Conservation (phyloP, 225 moss, liverwort and hornwort species). For the Climacium dendroides region DNA sequence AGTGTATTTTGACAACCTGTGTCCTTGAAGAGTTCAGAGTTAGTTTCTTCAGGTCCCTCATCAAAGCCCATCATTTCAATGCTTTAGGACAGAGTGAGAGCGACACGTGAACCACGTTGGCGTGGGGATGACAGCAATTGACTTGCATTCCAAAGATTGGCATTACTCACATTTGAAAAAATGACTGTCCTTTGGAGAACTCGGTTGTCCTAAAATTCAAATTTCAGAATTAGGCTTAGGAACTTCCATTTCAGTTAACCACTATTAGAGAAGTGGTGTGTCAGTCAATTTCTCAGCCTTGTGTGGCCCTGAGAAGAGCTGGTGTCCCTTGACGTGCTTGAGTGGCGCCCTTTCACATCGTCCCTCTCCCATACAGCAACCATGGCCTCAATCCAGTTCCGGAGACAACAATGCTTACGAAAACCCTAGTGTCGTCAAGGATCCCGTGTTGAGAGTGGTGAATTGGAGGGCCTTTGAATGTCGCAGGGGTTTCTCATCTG, state of each 20-base stretch:
- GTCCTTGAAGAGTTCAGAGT: background rate
- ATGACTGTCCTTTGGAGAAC: background rate
- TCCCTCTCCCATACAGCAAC: background rate
- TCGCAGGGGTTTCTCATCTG: conserved; percentile 14
- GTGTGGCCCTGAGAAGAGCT: background rate
- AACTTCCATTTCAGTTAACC: background rate
- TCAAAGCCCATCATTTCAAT: background rate
- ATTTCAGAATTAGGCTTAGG: background rate
- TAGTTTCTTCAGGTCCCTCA: background rate
- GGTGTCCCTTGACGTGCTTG: background rate
- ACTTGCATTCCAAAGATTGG: background rate
- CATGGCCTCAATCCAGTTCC: background rate
- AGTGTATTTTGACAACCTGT: background rate
- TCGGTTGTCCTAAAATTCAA: background rate
- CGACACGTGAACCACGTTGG: background rate
- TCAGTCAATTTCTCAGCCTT: background rate
- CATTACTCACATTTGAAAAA: background rate
- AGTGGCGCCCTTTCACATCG: conserved; percentile 11
- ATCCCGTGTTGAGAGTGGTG: background rate
- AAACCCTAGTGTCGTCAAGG: background rate
- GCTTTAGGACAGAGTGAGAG: background rate
- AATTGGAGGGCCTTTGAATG: conserved; percentile 12
- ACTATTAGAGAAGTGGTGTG: background rate
- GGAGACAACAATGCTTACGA: background rate
- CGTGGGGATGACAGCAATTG: background rate